Base-by-base conservation (phyloP, 257 asterid genomes). In the Solanum dulcamara region DNA sequence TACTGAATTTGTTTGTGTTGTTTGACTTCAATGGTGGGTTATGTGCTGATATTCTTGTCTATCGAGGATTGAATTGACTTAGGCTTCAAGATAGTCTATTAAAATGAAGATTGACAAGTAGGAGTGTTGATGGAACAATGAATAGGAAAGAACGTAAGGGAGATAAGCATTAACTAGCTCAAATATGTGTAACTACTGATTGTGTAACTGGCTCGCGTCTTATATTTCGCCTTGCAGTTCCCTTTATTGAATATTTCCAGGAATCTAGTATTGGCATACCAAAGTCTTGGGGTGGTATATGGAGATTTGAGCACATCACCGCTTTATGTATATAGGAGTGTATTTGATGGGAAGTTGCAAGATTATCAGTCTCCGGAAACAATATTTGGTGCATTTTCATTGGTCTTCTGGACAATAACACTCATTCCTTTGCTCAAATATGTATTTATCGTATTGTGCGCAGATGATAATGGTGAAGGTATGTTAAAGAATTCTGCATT, bases 381-480 rank as follows among this genome's bases (percentile, higher is more conserved):
- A 85, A 85, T 89, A 68, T 87, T 83, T 85, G 91, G 91, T 72
- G 90, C 83, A 50, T 88, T 89, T 48, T 89, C 88, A 35, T 85
- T 89, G 87, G 85, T 89, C 81, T 89, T 89, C 86, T 89, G 91
- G 91, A 89, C 91, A 35, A 53, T 89, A 48, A 89, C 90, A 22
- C 84, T 89, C 60, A 74, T 89, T 75, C 86, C 91, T 81, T 88
- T 89, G 57, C 85, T 81, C 60, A 87, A 89, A 80, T 89, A 89
- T 84, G 81, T 70, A 22, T 87, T 85, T 30, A 80, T 89, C 38
- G 90, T 87, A 30, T 68, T 89, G 83, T 38, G 87, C 15, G 90
- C 91, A 20, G 89, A 87, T 85, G 91, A 89, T 77, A 89, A 84
- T 62, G 91, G 91, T 26, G 91, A 89, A 89, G 90, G 91, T 89